These are phyloP conservation scores for Trichophyton simii DNA, from an alignment of 2,329 filamentous ascomycete genomes.

Conservation along the genomic window DNA sequence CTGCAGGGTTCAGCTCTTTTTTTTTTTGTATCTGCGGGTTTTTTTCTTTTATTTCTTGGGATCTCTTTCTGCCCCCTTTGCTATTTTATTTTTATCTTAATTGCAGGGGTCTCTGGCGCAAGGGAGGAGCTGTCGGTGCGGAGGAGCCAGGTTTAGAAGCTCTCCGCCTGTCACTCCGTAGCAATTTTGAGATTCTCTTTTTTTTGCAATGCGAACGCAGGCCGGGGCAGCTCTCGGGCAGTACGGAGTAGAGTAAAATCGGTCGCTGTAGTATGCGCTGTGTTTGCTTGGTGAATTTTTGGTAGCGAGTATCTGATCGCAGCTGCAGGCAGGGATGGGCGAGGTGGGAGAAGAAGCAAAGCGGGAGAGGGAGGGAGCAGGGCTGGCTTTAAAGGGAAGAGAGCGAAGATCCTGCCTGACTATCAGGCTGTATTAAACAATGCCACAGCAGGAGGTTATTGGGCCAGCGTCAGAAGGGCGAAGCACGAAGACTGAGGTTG, in stretches of 20 bases:
- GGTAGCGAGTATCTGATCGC: neutral
- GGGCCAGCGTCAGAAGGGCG: neutral
- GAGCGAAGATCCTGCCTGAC: neutral
- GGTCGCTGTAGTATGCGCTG: too few relatives aligned
- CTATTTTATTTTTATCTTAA: neutral
- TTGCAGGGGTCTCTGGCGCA: neutral
- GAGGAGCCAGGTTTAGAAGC: neutral
- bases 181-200: neutral
- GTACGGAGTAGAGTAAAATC: too few relatives aligned
- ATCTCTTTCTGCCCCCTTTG: neutral
- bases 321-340: neutral
- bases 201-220: neutral
- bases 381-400: neutral
- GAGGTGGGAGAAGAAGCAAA: neutral
- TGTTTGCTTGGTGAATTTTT: too few relatives aligned
- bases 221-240: too few relatives aligned
- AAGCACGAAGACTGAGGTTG: neutral
- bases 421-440: neutral
- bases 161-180: neutral
- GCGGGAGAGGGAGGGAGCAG: neutral
- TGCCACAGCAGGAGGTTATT: neutral
- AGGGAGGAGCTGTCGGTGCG: neutral
- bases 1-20: conserved; percentile 2
- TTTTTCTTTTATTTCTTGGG: neutral
- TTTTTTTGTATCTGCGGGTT: neutral